These are phyloP conservation scores for Scutellaria baicalensis DNA, from an alignment of 257 asterid genomes.

Conservation along the genomic window DNA sequence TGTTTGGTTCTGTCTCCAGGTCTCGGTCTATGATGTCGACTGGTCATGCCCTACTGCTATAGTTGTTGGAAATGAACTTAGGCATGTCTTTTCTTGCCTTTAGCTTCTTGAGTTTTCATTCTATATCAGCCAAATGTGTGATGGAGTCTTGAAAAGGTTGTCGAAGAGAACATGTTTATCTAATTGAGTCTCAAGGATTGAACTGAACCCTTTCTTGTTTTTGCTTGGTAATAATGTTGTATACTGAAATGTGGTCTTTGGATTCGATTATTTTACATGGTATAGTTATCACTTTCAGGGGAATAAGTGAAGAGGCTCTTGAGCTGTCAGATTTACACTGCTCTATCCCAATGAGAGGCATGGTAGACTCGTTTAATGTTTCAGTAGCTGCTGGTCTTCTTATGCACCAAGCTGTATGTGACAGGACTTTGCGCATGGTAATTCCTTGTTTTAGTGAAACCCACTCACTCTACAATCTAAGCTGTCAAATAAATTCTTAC, in stretches of 20 bases:
- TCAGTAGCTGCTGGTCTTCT: constrained; percentile 98
- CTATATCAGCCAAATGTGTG: not conserved
- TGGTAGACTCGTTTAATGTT: constrained; percentile 95
- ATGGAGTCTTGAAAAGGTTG: not conserved
- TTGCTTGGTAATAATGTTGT: not conserved
- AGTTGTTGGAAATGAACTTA: constrained; percentile 84
- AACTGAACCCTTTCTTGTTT: not conserved
- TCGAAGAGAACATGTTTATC: not conserved
- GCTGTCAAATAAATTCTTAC: not conserved
- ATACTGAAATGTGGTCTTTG: not conserved
- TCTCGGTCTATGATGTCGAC: constrained; percentile 78
- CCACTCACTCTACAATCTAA: not conserved
- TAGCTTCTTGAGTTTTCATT: constrained; percentile 1
- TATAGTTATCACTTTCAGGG: constrained; percentile 48
- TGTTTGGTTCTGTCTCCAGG: constrained; percentile 39
- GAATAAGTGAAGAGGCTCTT: constrained; percentile 81
- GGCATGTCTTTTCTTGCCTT: constrained; percentile 27
- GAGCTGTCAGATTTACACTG: constrained; percentile 76
- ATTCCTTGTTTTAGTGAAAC: constrained; percentile 2
- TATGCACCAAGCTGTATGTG: constrained; percentile 88
- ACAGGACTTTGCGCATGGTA: constrained; percentile 77
- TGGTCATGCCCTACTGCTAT: constrained; percentile 95
- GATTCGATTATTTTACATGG: constrained; percentile 2
- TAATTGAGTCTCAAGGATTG: not conserved
- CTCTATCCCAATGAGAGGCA: constrained; percentile 93